Conservation (phyloP, 2,329 filamentous ascomycete species). For the Nemania bipapillata region DNA sequence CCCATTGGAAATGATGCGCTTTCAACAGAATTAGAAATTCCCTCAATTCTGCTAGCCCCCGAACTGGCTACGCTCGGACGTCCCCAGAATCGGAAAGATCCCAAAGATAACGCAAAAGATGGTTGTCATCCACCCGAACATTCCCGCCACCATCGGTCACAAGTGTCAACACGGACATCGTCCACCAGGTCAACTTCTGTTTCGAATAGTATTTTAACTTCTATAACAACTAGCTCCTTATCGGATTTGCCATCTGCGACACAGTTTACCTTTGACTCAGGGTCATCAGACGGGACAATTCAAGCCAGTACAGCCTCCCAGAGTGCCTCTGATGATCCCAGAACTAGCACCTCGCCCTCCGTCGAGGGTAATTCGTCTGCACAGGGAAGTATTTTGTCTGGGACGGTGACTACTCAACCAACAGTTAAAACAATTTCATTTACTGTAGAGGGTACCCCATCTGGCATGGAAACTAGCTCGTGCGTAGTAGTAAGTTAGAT, state of each 20-base stretch:
- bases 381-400: too few relatives aligned
- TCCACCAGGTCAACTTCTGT: constrained; percentile 22
- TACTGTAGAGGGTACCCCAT: background rate
- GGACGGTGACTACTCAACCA: too few relatives aligned
- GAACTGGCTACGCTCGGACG: background rate
- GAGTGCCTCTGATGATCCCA: constrained; percentile 21
- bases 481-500: constrained; percentile 22
- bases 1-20: background rate
- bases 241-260: constrained; percentile 4
- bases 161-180: too few relatives aligned
- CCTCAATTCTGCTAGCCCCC: background rate
- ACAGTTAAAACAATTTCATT: too few relatives aligned
- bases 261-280: constrained; percentile 16
- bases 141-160: too few relatives aligned
- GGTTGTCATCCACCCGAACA: background rate
- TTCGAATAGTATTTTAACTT: constrained; percentile 7
- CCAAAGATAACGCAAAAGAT: background rate
- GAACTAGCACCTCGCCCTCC: constrained; percentile 30
- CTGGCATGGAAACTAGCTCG: background rate
- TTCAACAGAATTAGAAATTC: background rate
- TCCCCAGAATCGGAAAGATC: background rate
- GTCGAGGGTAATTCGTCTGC: too few relatives aligned
- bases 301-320: constrained; percentile 25
- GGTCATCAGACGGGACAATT: constrained; percentile 16
- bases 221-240: background rate